Conservation (phyloP, 2,329 filamentous ascomycete species). For the Claviceps humidiphila region DNA sequence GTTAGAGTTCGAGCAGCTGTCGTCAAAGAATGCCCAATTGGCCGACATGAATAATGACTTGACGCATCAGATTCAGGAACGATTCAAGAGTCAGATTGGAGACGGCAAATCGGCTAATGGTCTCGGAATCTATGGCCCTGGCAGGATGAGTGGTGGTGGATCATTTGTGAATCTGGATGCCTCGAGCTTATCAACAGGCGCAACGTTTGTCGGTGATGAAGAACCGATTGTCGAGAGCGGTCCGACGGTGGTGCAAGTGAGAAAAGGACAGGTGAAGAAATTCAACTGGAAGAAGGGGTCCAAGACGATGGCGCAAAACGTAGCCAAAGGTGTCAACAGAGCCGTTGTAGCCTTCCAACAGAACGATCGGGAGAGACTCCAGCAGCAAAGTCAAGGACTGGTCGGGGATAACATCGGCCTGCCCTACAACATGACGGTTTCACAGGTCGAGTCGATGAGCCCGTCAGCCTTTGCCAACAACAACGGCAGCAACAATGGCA, state of each 20-base stretch:
- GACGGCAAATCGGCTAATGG: constrained; percentile 38
- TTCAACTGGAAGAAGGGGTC: constrained; percentile 99
- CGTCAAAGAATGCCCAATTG: constrained; percentile 85
- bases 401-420: constrained; percentile 52
- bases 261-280: constrained; percentile 87
- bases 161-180: constrained; percentile 38
- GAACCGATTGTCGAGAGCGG: constrained; percentile 56
- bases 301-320: constrained; percentile 85
- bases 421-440: constrained; percentile 56
- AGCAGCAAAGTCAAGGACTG: constrained; percentile 38
- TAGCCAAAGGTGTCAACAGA: constrained; percentile 86
- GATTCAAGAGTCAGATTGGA: constrained; percentile 68
- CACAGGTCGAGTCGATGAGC: constrained; percentile 36
- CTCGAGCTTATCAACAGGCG: constrained; percentile 40
- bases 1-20: constrained; percentile 89
- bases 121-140: constrained; percentile 42
- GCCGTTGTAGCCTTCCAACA: constrained; percentile 64
- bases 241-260: constrained; percentile 89
- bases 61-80: constrained; percentile 83
- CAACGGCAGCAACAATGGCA: background rate
- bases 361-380: constrained; percentile 42
- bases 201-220: constrained; percentile 50
- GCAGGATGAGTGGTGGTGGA: constrained; percentile 33
- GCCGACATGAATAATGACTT: constrained; percentile 92
- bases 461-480: constrained; percentile 15